Evolutionary conservation across 768 basidiomycete species (phyloP).

Genomic region (Guyanaporus albipodus): DNA sequence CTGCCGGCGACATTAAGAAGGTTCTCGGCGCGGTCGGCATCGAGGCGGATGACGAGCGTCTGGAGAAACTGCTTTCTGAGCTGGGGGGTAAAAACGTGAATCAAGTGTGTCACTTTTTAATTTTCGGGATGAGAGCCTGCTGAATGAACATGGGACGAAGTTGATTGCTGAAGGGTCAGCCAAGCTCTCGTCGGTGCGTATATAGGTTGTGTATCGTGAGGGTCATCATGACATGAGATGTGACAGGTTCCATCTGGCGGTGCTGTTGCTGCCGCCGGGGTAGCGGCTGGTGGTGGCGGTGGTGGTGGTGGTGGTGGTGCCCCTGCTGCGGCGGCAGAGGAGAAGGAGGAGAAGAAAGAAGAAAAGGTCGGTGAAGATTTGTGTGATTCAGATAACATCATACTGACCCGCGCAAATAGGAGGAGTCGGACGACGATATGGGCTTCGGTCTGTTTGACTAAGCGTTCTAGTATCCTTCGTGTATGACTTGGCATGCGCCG

Average conservation of each 20-base stretch:
- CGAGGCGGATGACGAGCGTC: slow-evolving; percentile 78
- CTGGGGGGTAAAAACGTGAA: slow-evolving; percentile 87
- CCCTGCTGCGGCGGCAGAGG: slow-evolving; percentile 58
- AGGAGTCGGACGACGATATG: slow-evolving; percentile 98
- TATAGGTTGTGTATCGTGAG: slow-evolving; percentile 1
- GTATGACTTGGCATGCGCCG: slow-evolving; percentile 4
- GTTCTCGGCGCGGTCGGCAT: slow-evolving; percentile 85
- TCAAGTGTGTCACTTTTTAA: slow-evolving; percentile 47
- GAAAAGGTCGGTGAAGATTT: slow-evolving; percentile 60
- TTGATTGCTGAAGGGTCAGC: slow-evolving; percentile 88
- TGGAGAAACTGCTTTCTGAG: slow-evolving; percentile 83
- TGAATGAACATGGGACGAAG: slow-evolving; percentile 33
- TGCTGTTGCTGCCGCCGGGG: slow-evolving; percentile 56
- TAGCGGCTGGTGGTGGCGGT: slow-evolving; percentile 37
- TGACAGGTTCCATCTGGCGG: slow-evolving; percentile 90
- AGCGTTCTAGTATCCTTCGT: slow-evolving; percentile 16
- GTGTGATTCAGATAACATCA: not conserved
- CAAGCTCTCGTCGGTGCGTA: slow-evolving; percentile 89
- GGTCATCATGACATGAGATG: slow-evolving; percentile 4
- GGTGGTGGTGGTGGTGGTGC: slow-evolving; percentile 45
- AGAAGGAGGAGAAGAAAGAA: slow-evolving; percentile 86
- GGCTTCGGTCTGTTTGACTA: slow-evolving; percentile 99
- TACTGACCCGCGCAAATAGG: slow-evolving; percentile 39
- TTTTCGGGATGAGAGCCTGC: not conserved
- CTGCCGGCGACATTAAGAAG: slow-evolving; percentile 82